Evolutionary conservation across 495 filamentous ascomycete genomes (phyloP), one percentile per base, ranked within the genome.

Genomic region (Penicillium verhagenii): DNA sequence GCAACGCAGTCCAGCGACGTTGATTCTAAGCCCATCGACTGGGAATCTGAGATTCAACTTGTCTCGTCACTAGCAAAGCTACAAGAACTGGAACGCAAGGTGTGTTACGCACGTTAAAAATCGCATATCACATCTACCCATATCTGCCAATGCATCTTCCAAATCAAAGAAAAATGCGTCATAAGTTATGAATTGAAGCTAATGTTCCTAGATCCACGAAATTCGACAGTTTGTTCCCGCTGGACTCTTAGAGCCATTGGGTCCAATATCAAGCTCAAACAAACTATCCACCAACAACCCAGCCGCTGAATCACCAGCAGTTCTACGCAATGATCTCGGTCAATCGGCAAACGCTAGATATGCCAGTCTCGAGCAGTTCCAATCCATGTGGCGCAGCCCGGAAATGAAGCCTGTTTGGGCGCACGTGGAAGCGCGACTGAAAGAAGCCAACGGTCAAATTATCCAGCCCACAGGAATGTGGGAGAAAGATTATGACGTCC

Each of bases 51-150:
- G 38, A 52, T 72, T 25, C 72, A 77, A 42, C 67, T 77, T 11
- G 67, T 76, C 7, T 71, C 72, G 7, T 77, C 74, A 39, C 61
- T 77, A 25, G 69, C 70, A 14, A 76, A 76, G 49, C 66, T 77
- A 2, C 74, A 77, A 56, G 64, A 76, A 49, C 53, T 77, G 3
- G 74, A 77, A 46, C 50, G 63, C 21, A 72, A 65, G 58, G 74
- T 75, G 31, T 6, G n/a, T 38, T 21, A 14, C 49, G 25, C 9
- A 16, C n/a, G 21, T 39, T 39, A 1, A n/a, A n/a, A n/a, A n/a
- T n/a, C 21, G 20, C 31, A 16, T 9, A 43, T 35, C 9, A 13
- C 40, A 21, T 53, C 10, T 6, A 5, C n/a, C 4, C 13, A 23
- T 26, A 10, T 18, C 9, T 54, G 11, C 25, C 23, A 28, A 39